These are phyloP conservation scores for Pichia sp. DNA, from an alignment of 1,139 yeast genomes.

Conservation along the genomic window DNA sequence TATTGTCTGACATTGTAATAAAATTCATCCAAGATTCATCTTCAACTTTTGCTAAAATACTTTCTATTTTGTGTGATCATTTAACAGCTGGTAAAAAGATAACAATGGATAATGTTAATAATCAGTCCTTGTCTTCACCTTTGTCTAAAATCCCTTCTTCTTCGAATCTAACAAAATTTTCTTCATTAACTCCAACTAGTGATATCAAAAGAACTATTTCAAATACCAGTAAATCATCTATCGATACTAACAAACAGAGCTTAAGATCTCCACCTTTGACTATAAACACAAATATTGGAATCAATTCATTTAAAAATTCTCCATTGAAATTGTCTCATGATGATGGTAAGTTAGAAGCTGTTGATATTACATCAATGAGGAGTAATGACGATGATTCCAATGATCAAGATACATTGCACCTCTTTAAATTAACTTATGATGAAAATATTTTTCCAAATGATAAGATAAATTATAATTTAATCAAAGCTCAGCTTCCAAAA, in stretches of 20 bases:
- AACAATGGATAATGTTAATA: not conserved
- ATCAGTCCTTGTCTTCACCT: not conserved
- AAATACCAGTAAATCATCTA: not conserved
- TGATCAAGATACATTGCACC: not conserved
- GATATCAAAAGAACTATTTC: not conserved
- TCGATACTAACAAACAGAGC: not conserved
- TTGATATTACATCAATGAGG: not conserved
- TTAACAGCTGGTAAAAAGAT: conserved; percentile 7
- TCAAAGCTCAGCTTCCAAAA: conserved; percentile 3
- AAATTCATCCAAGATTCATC: conserved; percentile 19
- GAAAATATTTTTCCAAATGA: not conserved
- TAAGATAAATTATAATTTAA: not conserved
- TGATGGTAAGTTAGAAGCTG: not conserved
- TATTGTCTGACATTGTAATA: conserved; percentile 15
- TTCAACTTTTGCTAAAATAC: conserved; percentile 14
- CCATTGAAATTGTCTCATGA: not conserved
- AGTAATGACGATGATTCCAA: not conserved
- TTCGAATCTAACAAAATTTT: conserved; percentile 3
- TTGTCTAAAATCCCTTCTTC: conserved; percentile 4
- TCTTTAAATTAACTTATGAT: not conserved
- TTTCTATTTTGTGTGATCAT: conserved; percentile 3
- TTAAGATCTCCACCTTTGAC: not conserved
- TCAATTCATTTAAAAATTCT: not conserved
- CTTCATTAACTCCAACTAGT: not conserved
- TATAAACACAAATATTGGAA: not conserved